Conservation (phyloP, 192 early-diverging fungal species). For the Lobosporangium transversale region DNA sequence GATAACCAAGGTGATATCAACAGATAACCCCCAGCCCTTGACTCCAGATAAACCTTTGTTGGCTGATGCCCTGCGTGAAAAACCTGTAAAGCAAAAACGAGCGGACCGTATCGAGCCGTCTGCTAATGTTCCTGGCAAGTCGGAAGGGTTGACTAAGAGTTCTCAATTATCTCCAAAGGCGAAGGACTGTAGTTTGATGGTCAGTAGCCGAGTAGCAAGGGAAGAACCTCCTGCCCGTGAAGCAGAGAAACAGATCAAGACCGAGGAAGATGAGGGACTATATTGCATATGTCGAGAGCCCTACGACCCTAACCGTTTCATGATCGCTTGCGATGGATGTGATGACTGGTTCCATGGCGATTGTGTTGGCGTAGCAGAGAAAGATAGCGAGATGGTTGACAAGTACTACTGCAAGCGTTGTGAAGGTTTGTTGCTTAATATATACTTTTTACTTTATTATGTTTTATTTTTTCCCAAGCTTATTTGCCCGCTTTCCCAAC, state of each 20-base stretch:
- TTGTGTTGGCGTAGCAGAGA: conserved; percentile 71
- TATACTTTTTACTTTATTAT: not conserved
- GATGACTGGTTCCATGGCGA: conserved; percentile 82
- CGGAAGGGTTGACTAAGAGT: not conserved
- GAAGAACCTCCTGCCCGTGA: conserved; percentile 2
- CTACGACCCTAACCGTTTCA: conserved; percentile 65
- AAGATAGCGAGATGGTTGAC: conserved; percentile 66
- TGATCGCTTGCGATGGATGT: conserved; percentile 83
- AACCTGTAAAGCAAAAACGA: conserved; percentile 8
- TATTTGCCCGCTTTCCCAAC: too few species aligned
- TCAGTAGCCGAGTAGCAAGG: not conserved
- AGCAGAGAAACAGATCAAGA: not conserved
- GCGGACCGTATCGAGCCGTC: conserved; percentile 3
- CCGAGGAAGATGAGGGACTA: conserved; percentile 22
- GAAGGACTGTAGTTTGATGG: not conserved
- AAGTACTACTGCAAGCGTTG: conserved; percentile 72
- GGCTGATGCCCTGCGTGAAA: conserved; percentile 5
- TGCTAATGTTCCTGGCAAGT: not conserved
- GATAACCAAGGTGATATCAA: not conserved
- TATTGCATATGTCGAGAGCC: conserved; percentile 73
- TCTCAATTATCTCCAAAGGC: not conserved
- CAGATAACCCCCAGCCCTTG: too few species aligned
- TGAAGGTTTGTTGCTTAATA: conserved; percentile 50
- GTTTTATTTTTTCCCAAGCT: not conserved
- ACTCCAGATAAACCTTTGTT: too few species aligned